Evolutionary conservation across 2,329 filamentous ascomycete species (phyloP), one percentile per base, ranked within the genome.

Genomic region (Phymatotrichopsis omnivora): DNA sequence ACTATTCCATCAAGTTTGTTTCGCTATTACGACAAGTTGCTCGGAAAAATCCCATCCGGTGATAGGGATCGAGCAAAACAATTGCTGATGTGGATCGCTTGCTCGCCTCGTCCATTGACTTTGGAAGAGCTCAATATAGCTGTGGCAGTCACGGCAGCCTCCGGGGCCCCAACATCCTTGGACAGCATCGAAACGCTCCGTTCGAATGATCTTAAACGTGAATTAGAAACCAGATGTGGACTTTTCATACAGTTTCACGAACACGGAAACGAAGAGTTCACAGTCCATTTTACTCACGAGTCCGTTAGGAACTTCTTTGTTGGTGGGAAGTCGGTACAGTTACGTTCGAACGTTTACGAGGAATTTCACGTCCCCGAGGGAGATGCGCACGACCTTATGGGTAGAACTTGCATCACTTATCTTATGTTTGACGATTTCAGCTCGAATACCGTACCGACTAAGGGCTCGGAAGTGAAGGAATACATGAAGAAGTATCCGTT

Each of bases 81-180:
- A 23, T 32, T 45, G 7, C 14, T 45, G 4, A 45, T 45, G 35
- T 45, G 42, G 42, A 45, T 45, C 22, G 20, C 10, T 16, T 39
- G 40, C 12, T 33, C 42, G 16, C 33, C 42, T 12, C 17, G 35
- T 2, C 42, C 35, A 5, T 8, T 40, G 14, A 40, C 29, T 5
- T 27, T 45, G 3, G 25, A 20, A 25, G 42, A 38, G 20, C 42
- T 38, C 6, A 27, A n/a, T n/a, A n/a, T n/a, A n/a, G n/a, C 34
- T 7, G n/a, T 38, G 20, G 34, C 42, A 5, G 40, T 34, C 24
- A 32, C 42, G 12, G 20, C 34, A n/a, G 14, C 14, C 12, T 22
- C 16, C 17, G 16, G 12, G 3, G n/a, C 38, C 29, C 38, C n/a
- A 5, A 22, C 33, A 45, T 37, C 24, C 10, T 7, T 22, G 4